A percentile compares a stretch with the other conserved stretches of the same genome.
These are phyloP conservation scores for Immersiella caudata DNA, from an alignment of 495 filamentous ascomycete genomes.

Conservation along the genomic window DNA sequence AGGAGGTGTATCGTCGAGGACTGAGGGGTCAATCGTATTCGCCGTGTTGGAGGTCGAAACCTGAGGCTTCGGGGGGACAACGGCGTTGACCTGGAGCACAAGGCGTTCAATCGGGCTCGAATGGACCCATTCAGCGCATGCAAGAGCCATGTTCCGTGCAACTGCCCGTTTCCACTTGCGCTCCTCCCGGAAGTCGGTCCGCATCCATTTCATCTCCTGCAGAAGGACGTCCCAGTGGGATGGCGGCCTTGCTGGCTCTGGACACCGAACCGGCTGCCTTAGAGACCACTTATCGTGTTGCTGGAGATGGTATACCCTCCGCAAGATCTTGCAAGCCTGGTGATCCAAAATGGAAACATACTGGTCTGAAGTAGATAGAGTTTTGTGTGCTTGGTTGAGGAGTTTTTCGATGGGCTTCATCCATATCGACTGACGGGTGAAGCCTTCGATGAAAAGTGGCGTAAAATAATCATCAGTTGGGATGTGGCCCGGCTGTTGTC, in stretches of 20 bases:
- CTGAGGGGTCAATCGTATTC: constrained; percentile 29
- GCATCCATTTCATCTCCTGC: constrained; percentile 94
- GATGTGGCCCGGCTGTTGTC: constrained; percentile 44
- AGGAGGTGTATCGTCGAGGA: constrained; percentile 56
- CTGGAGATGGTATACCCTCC: constrained; percentile 84
- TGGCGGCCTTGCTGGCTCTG: constrained; percentile 73
- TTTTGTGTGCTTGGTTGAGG: constrained; percentile 76
- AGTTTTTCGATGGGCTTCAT: constrained; percentile 68
- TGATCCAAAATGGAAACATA: constrained; percentile 75
- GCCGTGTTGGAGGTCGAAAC: constrained; percentile 26
- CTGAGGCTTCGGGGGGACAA: constrained; percentile 39
- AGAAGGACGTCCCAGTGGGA: constrained; percentile 85
- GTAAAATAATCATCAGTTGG: constrained; percentile 74
- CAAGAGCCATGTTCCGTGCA: constrained; percentile 73
- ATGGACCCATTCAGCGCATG: constrained; percentile 79
- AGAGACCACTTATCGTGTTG: constrained; percentile 88
- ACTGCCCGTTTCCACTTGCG: constrained; percentile 88
- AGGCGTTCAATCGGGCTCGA: constrained; percentile 62
- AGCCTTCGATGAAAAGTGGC: constrained; percentile 74
- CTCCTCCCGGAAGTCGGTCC: constrained; percentile 92
- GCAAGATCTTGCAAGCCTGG: constrained; percentile 80
- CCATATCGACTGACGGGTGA: constrained; percentile 60
- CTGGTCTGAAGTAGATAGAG: constrained; percentile 75
- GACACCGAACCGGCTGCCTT: constrained; percentile 76
- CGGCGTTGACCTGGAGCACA: constrained; percentile 65